phyloP scores from a whole-genome alignment of 2,329 filamentous ascomycete genomes.

The Verticillium zaregamsianum region DNA sequence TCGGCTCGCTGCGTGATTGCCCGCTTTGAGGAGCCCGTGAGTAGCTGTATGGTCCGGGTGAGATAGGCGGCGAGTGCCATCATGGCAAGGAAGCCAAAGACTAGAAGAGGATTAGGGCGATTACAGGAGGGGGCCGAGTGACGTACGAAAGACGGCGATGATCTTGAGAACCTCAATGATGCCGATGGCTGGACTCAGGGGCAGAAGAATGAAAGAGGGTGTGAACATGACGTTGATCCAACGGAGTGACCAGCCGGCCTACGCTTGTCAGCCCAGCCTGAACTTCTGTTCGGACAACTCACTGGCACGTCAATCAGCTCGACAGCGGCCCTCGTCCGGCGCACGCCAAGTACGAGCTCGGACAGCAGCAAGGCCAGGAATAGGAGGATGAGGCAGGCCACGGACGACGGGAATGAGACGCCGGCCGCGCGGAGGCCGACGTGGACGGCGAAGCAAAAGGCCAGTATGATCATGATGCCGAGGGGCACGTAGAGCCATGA shows the following conservation, averaged over 20 bases:
- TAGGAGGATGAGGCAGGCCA: constrained; percentile 52
- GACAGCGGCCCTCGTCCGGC: constrained; percentile 43
- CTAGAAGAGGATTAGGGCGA: constrained; percentile 22
- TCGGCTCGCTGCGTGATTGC: constrained; percentile 47
- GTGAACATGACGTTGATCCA: constrained; percentile 59
- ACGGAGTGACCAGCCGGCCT: constrained; percentile 53
- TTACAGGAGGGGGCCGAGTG: neutral
- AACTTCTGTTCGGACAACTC: constrained; percentile 12
- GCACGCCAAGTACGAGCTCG: constrained; percentile 42
- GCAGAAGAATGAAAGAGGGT: constrained; percentile 55
- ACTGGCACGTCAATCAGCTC: constrained; percentile 50
- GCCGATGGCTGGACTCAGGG: constrained; percentile 50
- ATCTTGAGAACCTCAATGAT: constrained; percentile 54
- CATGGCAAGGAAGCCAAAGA: constrained; percentile 51
- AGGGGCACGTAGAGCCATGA: constrained; percentile 50
- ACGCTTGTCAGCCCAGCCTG: constrained; percentile 3
- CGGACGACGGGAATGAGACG: constrained; percentile 55
- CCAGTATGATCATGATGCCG: constrained; percentile 34
- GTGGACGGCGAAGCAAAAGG: constrained; percentile 38
- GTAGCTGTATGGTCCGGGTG: constrained; percentile 47
- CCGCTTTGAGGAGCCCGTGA: constrained; percentile 48
- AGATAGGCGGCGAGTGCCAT: constrained; percentile 49
- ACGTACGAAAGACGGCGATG: constrained; percentile 53
- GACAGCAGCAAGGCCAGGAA: constrained; percentile 45
- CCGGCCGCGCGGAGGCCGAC: constrained; percentile 38